These are phyloP conservation scores for Pseudocercospora fuligena DNA, from an alignment of 2,329 filamentous ascomycete genomes.

Conservation along the genomic window DNA sequence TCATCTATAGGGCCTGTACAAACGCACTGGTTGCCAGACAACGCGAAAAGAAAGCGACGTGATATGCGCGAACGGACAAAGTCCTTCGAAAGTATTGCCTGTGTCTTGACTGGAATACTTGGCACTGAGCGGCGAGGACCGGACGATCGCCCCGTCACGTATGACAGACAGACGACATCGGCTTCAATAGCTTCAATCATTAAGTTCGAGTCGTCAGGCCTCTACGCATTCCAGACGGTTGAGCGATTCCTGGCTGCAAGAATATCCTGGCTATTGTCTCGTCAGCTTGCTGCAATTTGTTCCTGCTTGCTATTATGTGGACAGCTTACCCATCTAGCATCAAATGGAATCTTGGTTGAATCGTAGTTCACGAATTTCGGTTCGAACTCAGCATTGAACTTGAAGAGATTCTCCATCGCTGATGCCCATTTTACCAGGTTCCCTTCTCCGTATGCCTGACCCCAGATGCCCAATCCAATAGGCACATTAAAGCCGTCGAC, in stretches of 20 bases:
- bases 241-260: conserved; percentile 6
- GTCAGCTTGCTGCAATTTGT: neutral
- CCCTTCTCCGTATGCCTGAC: conserved; percentile 39
- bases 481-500: conserved; percentile 53
- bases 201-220: neutral
- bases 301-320: neutral
- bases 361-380: conserved; percentile 9
- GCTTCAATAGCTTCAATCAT: neutral
- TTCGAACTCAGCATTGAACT: conserved; percentile 11
- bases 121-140: too few relatives aligned
- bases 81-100: too few relatives aligned
- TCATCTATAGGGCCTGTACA: too few relatives aligned
- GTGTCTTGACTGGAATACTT: too few relatives aligned
- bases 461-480: conserved; percentile 47
- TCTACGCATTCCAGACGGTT: neutral
- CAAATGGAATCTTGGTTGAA: conserved; percentile 11
- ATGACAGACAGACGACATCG: neutral
- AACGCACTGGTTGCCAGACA: too few relatives aligned
- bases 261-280: conserved; percentile 4
- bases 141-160: neutral
- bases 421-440: conserved; percentile 45
- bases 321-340: conserved; percentile 11
- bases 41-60: too few relatives aligned
- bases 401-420: conserved; percentile 48
- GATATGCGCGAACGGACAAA: too few relatives aligned